Percentiles rank a stretch among this genome's conserved stretches.
These are phyloP conservation scores for Aspergillus coremiiformis DNA, from an alignment of 495 filamentous ascomycete species.

Conservation along the genomic window DNA sequence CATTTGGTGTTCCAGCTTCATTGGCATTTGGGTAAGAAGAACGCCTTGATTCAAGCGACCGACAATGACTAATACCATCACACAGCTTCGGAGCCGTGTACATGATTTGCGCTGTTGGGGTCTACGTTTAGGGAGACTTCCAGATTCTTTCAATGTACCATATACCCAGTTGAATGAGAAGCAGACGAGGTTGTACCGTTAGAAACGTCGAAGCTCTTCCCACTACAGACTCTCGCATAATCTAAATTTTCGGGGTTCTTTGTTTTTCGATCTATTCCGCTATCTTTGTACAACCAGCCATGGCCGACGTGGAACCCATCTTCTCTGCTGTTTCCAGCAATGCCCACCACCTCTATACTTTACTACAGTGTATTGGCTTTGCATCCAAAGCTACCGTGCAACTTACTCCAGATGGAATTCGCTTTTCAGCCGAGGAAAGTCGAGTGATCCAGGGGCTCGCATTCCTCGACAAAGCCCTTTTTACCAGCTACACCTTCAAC, in stretches of 20 bases:
- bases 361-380: constrained; percentile 83
- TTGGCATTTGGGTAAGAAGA: constrained; percentile 74
- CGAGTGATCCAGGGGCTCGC: constrained; percentile 81
- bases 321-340: constrained; percentile 83
- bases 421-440: constrained; percentile 78
- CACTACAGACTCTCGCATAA: constrained; percentile 8
- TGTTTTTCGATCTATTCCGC: constrained; percentile 2
- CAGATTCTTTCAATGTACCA: constrained; percentile 32
- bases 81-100: constrained; percentile 86
- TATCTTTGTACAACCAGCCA: constrained; percentile 9
- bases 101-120: constrained; percentile 97
- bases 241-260: constrained; percentile 9
- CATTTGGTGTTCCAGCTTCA: constrained; percentile 83
- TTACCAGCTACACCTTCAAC: constrained; percentile 71
- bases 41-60: neutral
- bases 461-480: constrained; percentile 78
- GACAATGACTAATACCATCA: constrained; percentile 9
- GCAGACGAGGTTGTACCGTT: constrained; percentile 28
- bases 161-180: constrained; percentile 22
- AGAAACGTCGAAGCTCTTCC: constrained; percentile 27
- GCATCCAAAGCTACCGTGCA: constrained; percentile 73
- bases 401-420: constrained; percentile 72
- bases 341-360: constrained; percentile 77
- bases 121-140: constrained; percentile 70
- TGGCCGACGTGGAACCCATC: constrained; percentile 41